phyloP scores from a whole-genome alignment of 345 rosid species.

The Laguncularia racemosa region DNA sequence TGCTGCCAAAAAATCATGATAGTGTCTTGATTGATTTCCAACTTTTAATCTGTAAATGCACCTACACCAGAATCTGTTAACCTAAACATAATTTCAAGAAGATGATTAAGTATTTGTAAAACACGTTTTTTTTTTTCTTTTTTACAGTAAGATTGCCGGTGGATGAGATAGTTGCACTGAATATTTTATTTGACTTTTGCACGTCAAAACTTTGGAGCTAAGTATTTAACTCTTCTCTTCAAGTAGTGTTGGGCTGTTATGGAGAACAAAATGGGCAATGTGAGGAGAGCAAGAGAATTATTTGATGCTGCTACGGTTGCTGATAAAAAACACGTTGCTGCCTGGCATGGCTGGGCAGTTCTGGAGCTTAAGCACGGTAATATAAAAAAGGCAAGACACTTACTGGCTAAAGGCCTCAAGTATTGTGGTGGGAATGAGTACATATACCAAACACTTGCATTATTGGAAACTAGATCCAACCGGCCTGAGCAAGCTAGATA shows the following conservation, averaged over 20 bases:
- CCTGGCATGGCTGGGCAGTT: slow-evolving; percentile 99
- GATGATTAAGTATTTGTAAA: too few species aligned
- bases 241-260: slow-evolving; percentile 96
- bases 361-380: slow-evolving; percentile 89
- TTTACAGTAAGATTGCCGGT: too few species aligned
- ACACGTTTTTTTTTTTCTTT: too few species aligned
- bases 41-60: too few species aligned
- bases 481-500: slow-evolving; percentile 75
- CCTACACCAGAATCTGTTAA: too few species aligned
- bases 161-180: neutral
- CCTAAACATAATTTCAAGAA: too few species aligned
- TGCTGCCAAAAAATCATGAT: too few species aligned
- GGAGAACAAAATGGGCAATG: slow-evolving; percentile 77
- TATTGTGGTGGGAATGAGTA: slow-evolving; percentile 90
- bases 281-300: slow-evolving; percentile 77
- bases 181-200: slow-evolving; percentile 1
- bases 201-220: slow-evolving; percentile 1
- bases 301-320: slow-evolving; percentile 98
- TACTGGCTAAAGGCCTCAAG: slow-evolving; percentile 83
- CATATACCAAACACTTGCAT: slow-evolving; percentile 79
- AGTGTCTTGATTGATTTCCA: too few species aligned
- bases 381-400: slow-evolving; percentile 83
- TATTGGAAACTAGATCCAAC: slow-evolving; percentile 71
- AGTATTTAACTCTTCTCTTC: slow-evolving; percentile 11
- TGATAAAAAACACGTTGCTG: slow-evolving; percentile 80